A percentile compares a stretch with the other conserved stretches of the same genome.
Conservation (phyloP, 2,329 filamentous ascomycete genomes). For the Beauveria rudraprayagi region DNA sequence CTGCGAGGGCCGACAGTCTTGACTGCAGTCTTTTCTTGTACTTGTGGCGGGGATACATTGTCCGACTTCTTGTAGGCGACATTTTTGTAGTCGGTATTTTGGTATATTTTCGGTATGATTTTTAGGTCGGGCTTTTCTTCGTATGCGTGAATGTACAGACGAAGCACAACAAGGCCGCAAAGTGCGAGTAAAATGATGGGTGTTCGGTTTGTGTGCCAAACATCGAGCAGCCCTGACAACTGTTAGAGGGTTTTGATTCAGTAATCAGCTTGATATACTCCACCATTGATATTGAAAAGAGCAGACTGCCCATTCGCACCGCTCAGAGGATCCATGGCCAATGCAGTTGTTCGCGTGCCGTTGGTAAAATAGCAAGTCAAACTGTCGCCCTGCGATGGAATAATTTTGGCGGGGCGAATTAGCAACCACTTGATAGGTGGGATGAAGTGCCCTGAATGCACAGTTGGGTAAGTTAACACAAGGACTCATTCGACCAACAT, state of each 20-base stretch:
- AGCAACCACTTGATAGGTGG: conserved; percentile 12
- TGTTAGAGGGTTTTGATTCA: neutral
- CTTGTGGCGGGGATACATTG: neutral
- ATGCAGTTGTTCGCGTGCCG: conserved; percentile 4
- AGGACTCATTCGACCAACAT: too few relatives aligned
- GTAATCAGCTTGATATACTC: neutral
- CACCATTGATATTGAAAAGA: conserved; percentile 11
- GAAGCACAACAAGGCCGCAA: conserved; percentile 28
- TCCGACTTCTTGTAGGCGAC: neutral
- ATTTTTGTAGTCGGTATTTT: conserved; percentile 21
- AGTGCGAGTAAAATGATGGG: conserved; percentile 34
- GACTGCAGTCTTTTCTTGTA: conserved; percentile 20
- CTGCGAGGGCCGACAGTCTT: conserved; percentile 37
- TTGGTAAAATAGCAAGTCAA: conserved; percentile 8
- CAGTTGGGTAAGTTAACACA: too few relatives aligned
- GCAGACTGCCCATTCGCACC: neutral
- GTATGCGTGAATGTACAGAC: conserved; percentile 34
- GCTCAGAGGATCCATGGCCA: conserved; percentile 12
- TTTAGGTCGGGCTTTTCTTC: conserved; percentile 27
- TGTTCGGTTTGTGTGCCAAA: conserved; percentile 41
- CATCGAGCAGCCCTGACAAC: conserved; percentile 28
- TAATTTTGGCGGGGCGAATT: conserved; percentile 17
- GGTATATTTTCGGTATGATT: conserved; percentile 29
- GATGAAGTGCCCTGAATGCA: neutral
- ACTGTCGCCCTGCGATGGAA: conserved; percentile 16